These are phyloP conservation scores for Onygenales sp. DNA, from an alignment of 2,329 filamentous ascomycete genomes.

Conservation along the genomic window DNA sequence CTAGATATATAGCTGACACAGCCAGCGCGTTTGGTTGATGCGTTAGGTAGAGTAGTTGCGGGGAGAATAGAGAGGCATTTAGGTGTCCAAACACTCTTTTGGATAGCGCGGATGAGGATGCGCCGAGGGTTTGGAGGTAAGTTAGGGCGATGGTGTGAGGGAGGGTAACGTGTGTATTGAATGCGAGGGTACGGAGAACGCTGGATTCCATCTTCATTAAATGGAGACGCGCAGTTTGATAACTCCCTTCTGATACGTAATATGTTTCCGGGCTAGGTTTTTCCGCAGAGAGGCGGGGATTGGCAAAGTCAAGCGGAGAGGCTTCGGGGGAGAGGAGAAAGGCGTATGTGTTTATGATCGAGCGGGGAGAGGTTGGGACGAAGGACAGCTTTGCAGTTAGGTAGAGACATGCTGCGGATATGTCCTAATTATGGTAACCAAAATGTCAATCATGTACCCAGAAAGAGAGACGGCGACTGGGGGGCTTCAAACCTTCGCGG, in stretches of 20 bases:
- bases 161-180: slow-evolving; percentile 74
- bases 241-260: slow-evolving; percentile 64
- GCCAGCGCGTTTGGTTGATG: slow-evolving; percentile 82
- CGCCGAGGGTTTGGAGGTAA: slow-evolving; percentile 82
- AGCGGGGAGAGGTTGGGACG: slow-evolving; percentile 64
- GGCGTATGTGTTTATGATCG: slow-evolving; percentile 73
- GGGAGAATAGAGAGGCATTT: slow-evolving; percentile 77
- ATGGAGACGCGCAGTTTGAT: slow-evolving; percentile 52
- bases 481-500: slow-evolving; percentile 26
- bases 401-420: slow-evolving; percentile 73
- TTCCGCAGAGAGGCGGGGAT: slow-evolving; percentile 18
- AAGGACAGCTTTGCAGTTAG: slow-evolving; percentile 75
- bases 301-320: slow-evolving; percentile 43
- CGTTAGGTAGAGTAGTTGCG: slow-evolving; percentile 82
- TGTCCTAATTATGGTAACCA: slow-evolving; percentile 45
- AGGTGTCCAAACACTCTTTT: slow-evolving; percentile 63
- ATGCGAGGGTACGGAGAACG: slow-evolving; percentile 66
- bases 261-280: slow-evolving; percentile 44
- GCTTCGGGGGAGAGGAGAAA: slow-evolving; percentile 59
- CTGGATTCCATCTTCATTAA: slow-evolving; percentile 68
- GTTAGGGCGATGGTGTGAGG: slow-evolving; percentile 83
- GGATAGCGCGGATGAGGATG: slow-evolving; percentile 50
- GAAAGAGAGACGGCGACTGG: background rate
- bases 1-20: slow-evolving; percentile 83
- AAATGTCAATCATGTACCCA: background rate